Evolutionary conservation across 495 filamentous ascomycete genomes (phyloP).

Genomic region (Hypoxylon fragiforme): DNA sequence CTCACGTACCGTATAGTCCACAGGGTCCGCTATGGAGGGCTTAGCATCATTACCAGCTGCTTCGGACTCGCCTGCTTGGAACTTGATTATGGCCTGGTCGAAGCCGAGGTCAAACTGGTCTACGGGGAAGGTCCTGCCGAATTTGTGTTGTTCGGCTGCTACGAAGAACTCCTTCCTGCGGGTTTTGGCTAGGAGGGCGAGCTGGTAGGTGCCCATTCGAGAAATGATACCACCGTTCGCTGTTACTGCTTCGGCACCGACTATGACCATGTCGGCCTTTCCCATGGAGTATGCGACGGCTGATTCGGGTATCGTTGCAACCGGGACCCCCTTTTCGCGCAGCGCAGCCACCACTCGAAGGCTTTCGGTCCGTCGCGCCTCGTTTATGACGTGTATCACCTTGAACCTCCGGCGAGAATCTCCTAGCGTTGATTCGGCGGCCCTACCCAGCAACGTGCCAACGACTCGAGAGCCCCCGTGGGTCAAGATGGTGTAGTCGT

Average conservation of each 20-base stretch:
- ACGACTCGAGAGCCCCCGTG: conserved; percentile 87
- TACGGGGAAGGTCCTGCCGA: conserved; percentile 78
- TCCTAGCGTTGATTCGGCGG: conserved; percentile 60
- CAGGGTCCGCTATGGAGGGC: conserved; percentile 47
- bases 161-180: conserved; percentile 85
- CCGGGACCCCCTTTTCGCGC: conserved; percentile 71
- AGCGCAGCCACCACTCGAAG: conserved; percentile 60
- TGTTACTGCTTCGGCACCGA: conserved; percentile 92
- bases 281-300: conserved; percentile 84
- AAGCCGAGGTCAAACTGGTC: conserved; percentile 73
- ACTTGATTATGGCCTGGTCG: conserved; percentile 34
- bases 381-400: conserved; percentile 76
- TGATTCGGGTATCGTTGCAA: conserved; percentile 79
- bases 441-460: conserved; percentile 70
- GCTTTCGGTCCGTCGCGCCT: conserved; percentile 52
- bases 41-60: conserved; percentile 34
- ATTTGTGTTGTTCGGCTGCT: conserved; percentile 90
- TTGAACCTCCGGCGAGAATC: conserved; percentile 69
- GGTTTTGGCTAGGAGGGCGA: conserved; percentile 78
- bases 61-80: conserved; percentile 36
- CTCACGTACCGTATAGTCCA: conserved; percentile 77
- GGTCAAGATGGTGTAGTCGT: conserved; percentile 79
- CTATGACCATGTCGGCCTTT: conserved; percentile 79
- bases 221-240: conserved; percentile 93
- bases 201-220: conserved; percentile 87